A percentile compares a stretch with the other conserved stretches of the same genome.
Evolutionary conservation across 2,329 filamentous ascomycete genomes (phyloP).

Genomic region (Zymoseptoria pseudotritici): DNA sequence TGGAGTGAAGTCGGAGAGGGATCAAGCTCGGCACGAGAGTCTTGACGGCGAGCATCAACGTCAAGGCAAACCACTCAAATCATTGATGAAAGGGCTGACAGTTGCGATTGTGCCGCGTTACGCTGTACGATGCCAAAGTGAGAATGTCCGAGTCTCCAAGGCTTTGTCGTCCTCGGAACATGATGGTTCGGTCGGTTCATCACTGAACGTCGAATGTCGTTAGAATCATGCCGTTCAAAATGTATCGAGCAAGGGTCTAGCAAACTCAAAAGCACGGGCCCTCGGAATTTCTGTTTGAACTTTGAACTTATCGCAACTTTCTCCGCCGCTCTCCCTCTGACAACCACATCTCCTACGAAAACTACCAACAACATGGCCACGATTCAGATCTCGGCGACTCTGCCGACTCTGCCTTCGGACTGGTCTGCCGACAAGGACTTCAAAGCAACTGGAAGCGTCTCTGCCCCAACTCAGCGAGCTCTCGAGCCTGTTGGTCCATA

Average conservation of each 20-base stretch:
- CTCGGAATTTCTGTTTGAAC: neutral
- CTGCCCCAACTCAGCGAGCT: constrained; percentile 70
- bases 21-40: neutral
- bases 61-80: neutral
- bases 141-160: neutral
- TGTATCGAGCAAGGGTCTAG: neutral
- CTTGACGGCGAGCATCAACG: neutral
- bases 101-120: neutral
- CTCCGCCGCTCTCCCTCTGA: neutral
- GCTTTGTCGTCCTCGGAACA: neutral
- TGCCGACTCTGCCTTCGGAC: constrained; percentile 69
- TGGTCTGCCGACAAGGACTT: constrained; percentile 91
- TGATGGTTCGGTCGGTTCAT: neutral
- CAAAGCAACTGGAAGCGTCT: constrained; percentile 72
- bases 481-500: constrained; percentile 95
- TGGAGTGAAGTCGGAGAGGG: neutral
- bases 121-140: neutral
- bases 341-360: neutral
- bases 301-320: neutral
- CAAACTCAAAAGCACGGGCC: neutral
- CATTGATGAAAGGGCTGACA: neutral
- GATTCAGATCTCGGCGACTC: constrained; percentile 53
- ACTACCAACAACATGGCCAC: constrained; percentile 51
- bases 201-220: too few species aligned
- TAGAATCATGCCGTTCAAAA: too few species aligned